Conservation (phyloP, 1,284 basidiomycete genomes). For the Cutaneotrichosporon cavernicola region DNA sequence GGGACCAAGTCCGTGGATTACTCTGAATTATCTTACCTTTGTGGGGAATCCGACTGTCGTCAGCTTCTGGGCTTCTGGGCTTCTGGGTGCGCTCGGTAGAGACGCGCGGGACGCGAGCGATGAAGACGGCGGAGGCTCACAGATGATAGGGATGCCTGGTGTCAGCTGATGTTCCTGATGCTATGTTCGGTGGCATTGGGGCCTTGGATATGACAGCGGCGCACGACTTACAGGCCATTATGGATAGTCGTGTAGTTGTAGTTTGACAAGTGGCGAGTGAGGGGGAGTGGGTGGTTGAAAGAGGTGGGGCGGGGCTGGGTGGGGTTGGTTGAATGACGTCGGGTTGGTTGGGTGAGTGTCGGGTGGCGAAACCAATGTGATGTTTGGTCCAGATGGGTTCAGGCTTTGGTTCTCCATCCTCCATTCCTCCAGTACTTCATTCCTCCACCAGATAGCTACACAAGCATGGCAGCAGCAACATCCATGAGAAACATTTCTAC, state of each 20-base stretch:
- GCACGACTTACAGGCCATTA: conserved; percentile 13
- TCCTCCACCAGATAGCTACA: background rate
- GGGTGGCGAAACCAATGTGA: background rate
- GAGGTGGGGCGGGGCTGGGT: background rate
- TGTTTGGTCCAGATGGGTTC: background rate
- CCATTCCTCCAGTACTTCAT: background rate
- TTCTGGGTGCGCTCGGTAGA: too few species aligned
- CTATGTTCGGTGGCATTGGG: background rate
- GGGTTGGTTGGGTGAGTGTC: too few species aligned
- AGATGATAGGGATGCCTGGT: conserved; percentile 43
- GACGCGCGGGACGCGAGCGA: too few species aligned
- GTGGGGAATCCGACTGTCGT: conserved; percentile 44
- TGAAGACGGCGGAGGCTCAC: conserved; percentile 25
- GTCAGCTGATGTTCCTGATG: background rate
- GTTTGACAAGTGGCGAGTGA: background rate
- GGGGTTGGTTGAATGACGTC: conserved; percentile 1
- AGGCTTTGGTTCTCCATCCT: background rate
- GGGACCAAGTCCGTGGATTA: too few species aligned
- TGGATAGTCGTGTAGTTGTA: background rate
- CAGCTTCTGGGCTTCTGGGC: background rate
- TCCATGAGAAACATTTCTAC: conserved; percentile 10
- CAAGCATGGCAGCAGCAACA: conserved; percentile 6
- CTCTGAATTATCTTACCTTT: conserved; percentile 29
- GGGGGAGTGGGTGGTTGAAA: background rate
- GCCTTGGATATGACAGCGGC: background rate